A percentile compares a stretch with the other conserved stretches of the same genome.
These are phyloP conservation scores for Beauveria medogensis DNA, from an alignment of 2,329 filamentous ascomycete species.

Conservation along the genomic window DNA sequence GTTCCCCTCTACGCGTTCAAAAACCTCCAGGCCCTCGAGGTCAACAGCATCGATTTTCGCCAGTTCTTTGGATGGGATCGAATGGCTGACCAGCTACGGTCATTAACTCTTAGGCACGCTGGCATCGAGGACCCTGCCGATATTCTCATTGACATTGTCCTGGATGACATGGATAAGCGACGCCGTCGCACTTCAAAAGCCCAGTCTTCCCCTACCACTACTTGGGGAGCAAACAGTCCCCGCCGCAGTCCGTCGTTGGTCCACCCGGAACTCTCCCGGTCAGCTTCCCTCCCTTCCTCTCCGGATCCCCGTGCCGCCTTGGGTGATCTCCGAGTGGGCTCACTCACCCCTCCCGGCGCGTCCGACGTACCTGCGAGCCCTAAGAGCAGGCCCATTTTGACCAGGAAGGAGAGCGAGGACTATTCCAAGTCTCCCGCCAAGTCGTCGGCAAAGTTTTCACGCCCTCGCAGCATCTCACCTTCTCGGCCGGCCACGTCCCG, in stretches of 20 bases:
- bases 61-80: conserved; percentile 98
- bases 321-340: conserved; percentile 49
- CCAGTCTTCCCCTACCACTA: conserved; percentile 68
- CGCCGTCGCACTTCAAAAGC: conserved; percentile 80
- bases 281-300: conserved; percentile 61
- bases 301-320: conserved; percentile 41
- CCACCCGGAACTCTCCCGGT: conserved; percentile 58
- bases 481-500: conserved; percentile 68
- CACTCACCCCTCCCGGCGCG: conserved; percentile 46
- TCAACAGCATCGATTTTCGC: conserved; percentile 91
- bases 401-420: conserved; percentile 41
- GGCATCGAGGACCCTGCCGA: conserved; percentile 85
- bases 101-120: conserved; percentile 79
- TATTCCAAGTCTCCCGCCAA: conserved; percentile 31
- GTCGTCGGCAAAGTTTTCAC: conserved; percentile 36
- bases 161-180: conserved; percentile 93
- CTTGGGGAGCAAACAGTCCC: conserved; percentile 55
- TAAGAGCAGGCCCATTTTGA: conserved; percentile 34
- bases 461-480: conserved; percentile 74
- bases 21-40: conserved; percentile 87
- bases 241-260: conserved; percentile 55
- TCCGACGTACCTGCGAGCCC: conserved; percentile 32
- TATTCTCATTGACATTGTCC: conserved; percentile 81
- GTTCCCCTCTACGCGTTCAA: conserved; percentile 97
- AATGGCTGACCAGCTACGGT: conserved; percentile 82